phyloP scores from a whole-genome alignment of 2,329 filamentous ascomycete genomes.

The Kalmusia sp. region DNA sequence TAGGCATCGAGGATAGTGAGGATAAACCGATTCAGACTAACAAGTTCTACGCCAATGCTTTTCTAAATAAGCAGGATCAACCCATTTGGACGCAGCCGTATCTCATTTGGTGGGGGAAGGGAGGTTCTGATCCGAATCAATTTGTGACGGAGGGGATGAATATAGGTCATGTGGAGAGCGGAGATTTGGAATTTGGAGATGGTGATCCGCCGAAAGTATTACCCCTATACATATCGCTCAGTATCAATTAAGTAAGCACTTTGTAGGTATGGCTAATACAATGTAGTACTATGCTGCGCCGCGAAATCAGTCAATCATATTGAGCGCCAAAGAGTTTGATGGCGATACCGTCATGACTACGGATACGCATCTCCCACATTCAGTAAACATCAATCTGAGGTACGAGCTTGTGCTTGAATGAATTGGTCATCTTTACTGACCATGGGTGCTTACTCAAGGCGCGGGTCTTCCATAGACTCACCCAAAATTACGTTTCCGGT shows the following conservation, averaged over 20 bases:
- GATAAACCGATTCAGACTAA: conserved; percentile 69
- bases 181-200: conserved; percentile 71
- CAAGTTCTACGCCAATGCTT: conserved; percentile 76
- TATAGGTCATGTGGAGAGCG: conserved; percentile 74
- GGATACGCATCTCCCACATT: conserved; percentile 62
- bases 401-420: conserved; percentile 28
- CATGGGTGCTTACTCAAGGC: background rate
- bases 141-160: conserved; percentile 71
- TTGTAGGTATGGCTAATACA: background rate
- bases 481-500: conserved; percentile 78
- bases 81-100: conserved; percentile 75
- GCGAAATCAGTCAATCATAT: conserved; percentile 78
- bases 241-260: background rate
- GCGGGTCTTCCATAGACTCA: conserved; percentile 56
- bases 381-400: conserved; percentile 70
- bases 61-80: conserved; percentile 73
- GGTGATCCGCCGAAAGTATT: conserved; percentile 37
- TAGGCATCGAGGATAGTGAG: conserved; percentile 48
- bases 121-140: conserved; percentile 62
- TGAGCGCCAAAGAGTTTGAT: conserved; percentile 79
- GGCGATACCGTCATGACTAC: conserved; percentile 63
- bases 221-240: background rate
- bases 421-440: background rate
- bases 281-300: conserved; percentile 78
- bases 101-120: conserved; percentile 53